Evolutionary conservation across 164 flowering plant species (phyloP).

Genomic region (Saururus chinensis): DNA sequence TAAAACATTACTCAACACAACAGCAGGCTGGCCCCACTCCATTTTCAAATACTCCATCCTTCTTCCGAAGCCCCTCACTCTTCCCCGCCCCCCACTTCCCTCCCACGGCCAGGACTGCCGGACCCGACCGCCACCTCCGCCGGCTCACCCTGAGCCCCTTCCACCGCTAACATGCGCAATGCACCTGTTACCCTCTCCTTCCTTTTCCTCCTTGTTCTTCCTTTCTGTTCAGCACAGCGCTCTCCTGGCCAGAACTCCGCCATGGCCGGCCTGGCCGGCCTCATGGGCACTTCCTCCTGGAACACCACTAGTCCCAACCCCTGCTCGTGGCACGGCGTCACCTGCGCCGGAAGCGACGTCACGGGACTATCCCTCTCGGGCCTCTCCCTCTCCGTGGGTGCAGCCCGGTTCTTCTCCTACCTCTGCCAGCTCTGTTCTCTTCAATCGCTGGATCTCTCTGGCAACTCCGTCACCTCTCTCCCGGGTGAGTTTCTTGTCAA

Average conservation of each 20-base stretch:
- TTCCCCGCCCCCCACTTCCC: background rate
- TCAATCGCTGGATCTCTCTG: constrained; percentile 42
- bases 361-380: constrained; percentile 25
- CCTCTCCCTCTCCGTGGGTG: constrained; percentile 16
- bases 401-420: constrained; percentile 23
- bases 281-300: constrained; percentile 7
- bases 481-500: constrained; percentile 30
- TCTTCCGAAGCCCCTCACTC: background rate
- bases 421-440: constrained; percentile 39
- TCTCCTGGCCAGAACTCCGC: constrained; percentile 21
- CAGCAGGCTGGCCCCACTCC: too few relatives aligned
- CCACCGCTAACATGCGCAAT: background rate
- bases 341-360: constrained; percentile 24
- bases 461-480: constrained; percentile 28
- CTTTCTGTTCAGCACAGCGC: constrained; percentile 17
- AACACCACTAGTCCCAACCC: constrained; percentile 20
- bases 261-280: constrained; percentile 27
- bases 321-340: constrained; percentile 49
- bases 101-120: background rate
- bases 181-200: background rate
- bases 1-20: too few relatives aligned
- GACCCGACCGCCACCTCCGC: too few relatives aligned
- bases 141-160: background rate
- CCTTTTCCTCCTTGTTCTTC: constrained; percentile 5
- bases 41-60: too few relatives aligned